Conservation (phyloP, 2,329 filamentous ascomycete genomes). For the Ophiostoma sp. region DNA sequence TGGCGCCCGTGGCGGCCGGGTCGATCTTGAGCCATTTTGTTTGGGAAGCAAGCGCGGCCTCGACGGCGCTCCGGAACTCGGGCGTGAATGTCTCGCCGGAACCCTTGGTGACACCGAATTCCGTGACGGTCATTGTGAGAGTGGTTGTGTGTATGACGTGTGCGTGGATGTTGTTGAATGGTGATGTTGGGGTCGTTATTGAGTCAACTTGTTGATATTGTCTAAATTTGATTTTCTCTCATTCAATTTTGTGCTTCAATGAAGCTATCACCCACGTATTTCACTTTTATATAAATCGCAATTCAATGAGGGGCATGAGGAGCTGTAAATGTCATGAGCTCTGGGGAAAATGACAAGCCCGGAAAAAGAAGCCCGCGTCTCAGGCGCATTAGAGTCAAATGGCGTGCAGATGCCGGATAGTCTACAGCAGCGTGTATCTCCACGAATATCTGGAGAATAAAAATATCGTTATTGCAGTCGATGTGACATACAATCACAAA, state of each 20-base stretch:
- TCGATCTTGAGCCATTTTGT: constrained; percentile 39
- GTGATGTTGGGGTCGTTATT: neutral
- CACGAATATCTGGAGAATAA: neutral
- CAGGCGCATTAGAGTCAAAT: neutral
- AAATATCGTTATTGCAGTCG: neutral
- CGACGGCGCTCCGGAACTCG: constrained; percentile 39
- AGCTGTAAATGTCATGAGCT: neutral
- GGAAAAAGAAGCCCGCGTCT: constrained; percentile 15
- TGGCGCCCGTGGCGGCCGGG: neutral
- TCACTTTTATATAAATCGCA: neutral
- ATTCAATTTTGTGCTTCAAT: neutral
- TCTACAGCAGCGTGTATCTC: neutral
- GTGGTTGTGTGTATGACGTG: neutral
- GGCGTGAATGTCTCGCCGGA: constrained; percentile 35
- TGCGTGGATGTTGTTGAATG: neutral
- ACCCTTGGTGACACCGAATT: constrained; percentile 43
- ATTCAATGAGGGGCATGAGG: neutral
- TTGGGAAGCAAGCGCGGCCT: constrained; percentile 40
- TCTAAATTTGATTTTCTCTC: neutral
- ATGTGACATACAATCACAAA: neutral
- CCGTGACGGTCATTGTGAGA: constrained; percentile 42
- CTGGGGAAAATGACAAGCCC: constrained; percentile 4
- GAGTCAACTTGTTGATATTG: neutral
- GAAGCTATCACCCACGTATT: neutral
- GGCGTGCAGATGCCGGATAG: neutral